These are phyloP conservation scores for Rubia yunnanensis DNA, from an alignment of 257 asterid genomes.

Conservation along the genomic window DNA sequence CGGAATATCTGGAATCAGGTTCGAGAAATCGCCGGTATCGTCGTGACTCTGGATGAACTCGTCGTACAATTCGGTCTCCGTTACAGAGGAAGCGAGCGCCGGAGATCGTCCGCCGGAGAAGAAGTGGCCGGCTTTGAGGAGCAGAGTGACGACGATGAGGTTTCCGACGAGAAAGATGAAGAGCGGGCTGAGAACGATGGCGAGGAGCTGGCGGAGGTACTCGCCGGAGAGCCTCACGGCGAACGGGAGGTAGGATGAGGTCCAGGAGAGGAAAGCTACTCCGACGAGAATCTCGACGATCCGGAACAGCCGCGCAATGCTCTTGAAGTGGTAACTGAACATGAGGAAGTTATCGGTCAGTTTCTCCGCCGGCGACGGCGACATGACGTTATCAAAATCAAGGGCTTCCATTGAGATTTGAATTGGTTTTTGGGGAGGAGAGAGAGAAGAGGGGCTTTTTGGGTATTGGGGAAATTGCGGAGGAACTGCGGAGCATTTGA, in stretches of 20 bases:
- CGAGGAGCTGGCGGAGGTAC: constrained; percentile 36
- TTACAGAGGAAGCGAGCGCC: not conserved
- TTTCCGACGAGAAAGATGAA: constrained; percentile 56
- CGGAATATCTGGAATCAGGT: constrained; percentile 4
- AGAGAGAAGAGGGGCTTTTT: not conserved
- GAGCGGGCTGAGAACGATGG: constrained; percentile 40
- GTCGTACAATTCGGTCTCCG: constrained; percentile 13
- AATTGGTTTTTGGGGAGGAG: not conserved
- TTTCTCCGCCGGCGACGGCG: constrained; percentile 14
- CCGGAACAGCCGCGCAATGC: constrained; percentile 44
- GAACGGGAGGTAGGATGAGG: constrained; percentile 37
- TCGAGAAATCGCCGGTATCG: not conserved
- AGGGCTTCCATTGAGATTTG: constrained; percentile 24
- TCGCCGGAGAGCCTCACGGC: constrained; percentile 49
- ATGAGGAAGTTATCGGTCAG: constrained; percentile 7
- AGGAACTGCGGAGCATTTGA: constrained; percentile 12
- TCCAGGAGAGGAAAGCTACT: constrained; percentile 37
- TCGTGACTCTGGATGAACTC: constrained; percentile 20
- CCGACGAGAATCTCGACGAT: constrained; percentile 34
- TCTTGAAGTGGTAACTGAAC: constrained; percentile 20
- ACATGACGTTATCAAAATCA: constrained; percentile 11
- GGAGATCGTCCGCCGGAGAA: constrained; percentile 13
- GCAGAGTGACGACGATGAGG: constrained; percentile 51
- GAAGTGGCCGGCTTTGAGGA: constrained; percentile 41
- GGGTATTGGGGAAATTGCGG: not conserved